Evolutionary conservation across 768 basidiomycete species (phyloP).

Genomic region (Phallus indusiatus): DNA sequence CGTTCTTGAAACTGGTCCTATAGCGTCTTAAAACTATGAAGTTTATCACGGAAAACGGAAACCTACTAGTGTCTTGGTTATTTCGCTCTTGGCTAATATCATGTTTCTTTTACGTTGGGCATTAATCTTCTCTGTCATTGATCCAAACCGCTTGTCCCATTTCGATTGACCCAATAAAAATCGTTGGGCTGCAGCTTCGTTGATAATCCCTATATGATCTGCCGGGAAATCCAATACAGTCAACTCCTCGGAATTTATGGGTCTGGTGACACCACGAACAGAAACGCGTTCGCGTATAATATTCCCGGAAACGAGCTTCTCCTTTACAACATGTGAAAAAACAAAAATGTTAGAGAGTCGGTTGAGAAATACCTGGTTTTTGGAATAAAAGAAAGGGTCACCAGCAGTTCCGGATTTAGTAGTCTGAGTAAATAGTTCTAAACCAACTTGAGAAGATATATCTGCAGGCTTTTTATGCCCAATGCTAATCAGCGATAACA

Average conservation of each 20-base stretch:
- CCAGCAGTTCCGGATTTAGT: slow-evolving; percentile 43
- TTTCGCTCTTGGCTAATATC: slow-evolving; percentile 55
- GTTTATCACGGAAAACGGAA: neutral
- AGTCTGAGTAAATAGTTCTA: neutral
- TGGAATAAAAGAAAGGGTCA: slow-evolving; percentile 45
- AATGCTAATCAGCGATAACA: neutral
- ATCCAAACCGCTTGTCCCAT: slow-evolving; percentile 62
- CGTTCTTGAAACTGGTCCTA: slow-evolving; percentile 31
- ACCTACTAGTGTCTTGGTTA: slow-evolving; percentile 37
- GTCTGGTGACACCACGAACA: slow-evolving; percentile 69
- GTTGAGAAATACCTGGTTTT: slow-evolving; percentile 34
- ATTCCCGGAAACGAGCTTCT: slow-evolving; percentile 22
- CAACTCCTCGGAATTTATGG: slow-evolving; percentile 70
- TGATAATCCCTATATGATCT: slow-evolving; percentile 62
- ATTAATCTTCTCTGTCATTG: slow-evolving; percentile 48
- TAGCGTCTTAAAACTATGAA: neutral
- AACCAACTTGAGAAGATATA: neutral
- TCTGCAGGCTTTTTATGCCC: neutral
- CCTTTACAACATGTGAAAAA: neutral
- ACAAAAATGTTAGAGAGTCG: neutral
- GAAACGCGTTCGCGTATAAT: slow-evolving; percentile 93
- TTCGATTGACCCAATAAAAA: slow-evolving; percentile 53
- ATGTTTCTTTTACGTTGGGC: slow-evolving; percentile 57
- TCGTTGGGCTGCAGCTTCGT: slow-evolving; percentile 67
- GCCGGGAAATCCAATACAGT: slow-evolving; percentile 53